Evolutionary conservation across 1,284 basidiomycete species (phyloP), one percentile per base, ranked within the genome.

Genomic region (Fomes fomentarius): DNA sequence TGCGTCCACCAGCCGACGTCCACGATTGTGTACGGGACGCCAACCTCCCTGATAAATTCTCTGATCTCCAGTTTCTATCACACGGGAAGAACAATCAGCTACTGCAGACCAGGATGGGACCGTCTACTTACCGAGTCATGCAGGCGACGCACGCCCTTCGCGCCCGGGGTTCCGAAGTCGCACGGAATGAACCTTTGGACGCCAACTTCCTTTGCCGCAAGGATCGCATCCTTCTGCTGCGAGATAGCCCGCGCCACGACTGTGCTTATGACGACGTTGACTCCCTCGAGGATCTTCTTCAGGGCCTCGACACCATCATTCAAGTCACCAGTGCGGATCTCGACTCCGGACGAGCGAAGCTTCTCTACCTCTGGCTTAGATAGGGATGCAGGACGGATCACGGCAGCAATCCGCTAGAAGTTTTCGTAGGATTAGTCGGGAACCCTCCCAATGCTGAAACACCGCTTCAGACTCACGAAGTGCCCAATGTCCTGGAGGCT

Each of bases 1-100:
- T 67, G 60, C 61, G 60, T 62, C 64, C 64, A 67, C 62, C 63
- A 67, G 31, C 65, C 65, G 48, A 65, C 57, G 52, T 65, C 64
- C 47, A 67, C 54, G 54, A 65, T 62, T 8, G 65, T 67, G 47
- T 67, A 57, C 8, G 52, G 47, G 14, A 64, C 38, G 33, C 60
- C 58, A 30, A 63, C 54, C 1, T 49, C 50, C 42, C 55, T 31
- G 41, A 66, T 26, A 43, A 39, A 61, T 3, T 61, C 52, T 1
- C 51, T 53, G 21, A 67, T 60, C 1, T 22, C 58, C 14, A 63
- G 56, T 64, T 67, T 67, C 65, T 67, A n/a, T n/a, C n/a, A n/a
- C n/a, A n/a, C n/a, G n/a, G n/a, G n/a, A n/a, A n/a, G 50, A 6
- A 30, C 28, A 24, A 12, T 8, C 9, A 35, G 31, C 11, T 14